Conservation (phyloP, 306 rosid species). For the Prinsepia uniflora region DNA sequence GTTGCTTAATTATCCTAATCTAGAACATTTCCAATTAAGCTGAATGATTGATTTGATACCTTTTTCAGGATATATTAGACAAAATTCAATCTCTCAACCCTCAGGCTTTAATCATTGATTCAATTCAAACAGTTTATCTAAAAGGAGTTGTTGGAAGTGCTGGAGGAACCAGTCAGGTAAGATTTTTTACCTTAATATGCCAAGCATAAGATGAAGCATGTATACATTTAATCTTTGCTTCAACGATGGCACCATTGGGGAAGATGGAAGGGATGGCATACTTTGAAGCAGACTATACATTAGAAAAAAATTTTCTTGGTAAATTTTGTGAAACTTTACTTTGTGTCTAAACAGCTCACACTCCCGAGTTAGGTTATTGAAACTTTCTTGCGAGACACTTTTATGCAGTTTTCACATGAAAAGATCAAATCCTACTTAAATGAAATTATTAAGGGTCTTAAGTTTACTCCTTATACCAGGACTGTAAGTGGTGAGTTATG, state of each 20-base stretch:
- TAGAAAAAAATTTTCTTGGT: conserved; percentile 2
- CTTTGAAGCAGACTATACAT: background rate
- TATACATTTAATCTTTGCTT: conserved; percentile 17
- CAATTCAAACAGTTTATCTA: conserved; percentile 85
- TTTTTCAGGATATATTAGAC: conserved; percentile 71
- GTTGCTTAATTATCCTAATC: conserved; percentile 9
- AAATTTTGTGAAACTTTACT: background rate
- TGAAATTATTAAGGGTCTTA: conserved; percentile 12
- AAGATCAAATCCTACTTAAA: conserved; percentile 15
- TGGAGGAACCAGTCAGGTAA: conserved; percentile 73
- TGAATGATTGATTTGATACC: conserved; percentile 20
- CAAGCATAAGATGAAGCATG: background rate
- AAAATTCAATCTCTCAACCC: conserved; percentile 58
- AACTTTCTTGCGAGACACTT: conserved; percentile 4
- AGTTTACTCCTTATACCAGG: conserved; percentile 16
- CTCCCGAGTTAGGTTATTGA: background rate
- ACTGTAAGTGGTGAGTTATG: conserved; percentile 16
- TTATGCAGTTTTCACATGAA: background rate
- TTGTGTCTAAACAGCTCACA: background rate
- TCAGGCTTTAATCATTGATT: conserved; percentile 74
- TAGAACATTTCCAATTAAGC: conserved; percentile 15
- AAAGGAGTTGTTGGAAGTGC: conserved; percentile 68
- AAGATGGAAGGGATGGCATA: background rate
- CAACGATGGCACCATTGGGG: background rate
- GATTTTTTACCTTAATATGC: conserved; percentile 7